Conservation (phyloP, 2,329 filamentous ascomycete species). For the Hypoxylon sp. region DNA sequence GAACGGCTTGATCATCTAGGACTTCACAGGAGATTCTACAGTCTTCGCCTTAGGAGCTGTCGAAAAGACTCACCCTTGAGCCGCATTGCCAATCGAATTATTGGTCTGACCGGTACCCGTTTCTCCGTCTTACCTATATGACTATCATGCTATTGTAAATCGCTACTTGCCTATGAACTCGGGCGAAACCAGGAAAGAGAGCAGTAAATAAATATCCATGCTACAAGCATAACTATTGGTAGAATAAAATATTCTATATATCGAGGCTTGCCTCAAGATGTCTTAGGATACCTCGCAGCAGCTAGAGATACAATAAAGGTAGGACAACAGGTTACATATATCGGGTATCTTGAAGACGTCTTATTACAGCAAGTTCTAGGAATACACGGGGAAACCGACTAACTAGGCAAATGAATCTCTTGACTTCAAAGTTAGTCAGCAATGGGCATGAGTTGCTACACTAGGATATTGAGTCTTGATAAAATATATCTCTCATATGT, state of each 20-base stretch:
- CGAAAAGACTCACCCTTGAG: neutral
- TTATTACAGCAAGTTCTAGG: neutral
- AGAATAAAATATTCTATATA: neutral
- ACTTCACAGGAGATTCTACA: neutral
- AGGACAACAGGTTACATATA: slow-evolving; percentile 8
- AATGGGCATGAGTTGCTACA: too few relatives aligned
- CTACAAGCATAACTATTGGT: neutral
- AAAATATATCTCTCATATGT: neutral
- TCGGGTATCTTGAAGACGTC: neutral
- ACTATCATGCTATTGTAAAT: neutral
- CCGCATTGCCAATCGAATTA: slow-evolving; percentile 8
- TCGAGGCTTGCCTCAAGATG: slow-evolving; percentile 4
- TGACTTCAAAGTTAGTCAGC: neutral
- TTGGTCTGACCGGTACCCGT: slow-evolving; percentile 1
- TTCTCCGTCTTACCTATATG: slow-evolving; percentile 17
- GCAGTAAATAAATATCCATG: neutral
- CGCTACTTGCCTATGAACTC: neutral
- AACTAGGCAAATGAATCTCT: too few relatives aligned
- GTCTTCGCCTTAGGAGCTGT: neutral
- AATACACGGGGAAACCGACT: too few relatives aligned
- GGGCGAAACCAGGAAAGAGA: slow-evolving; percentile 13
- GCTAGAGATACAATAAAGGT: neutral
- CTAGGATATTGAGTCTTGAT: too few relatives aligned
- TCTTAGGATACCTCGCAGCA: slow-evolving; percentile 10
- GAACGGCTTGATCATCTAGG: neutral